Evolutionary conservation across 768 basidiomycete species (phyloP).

Genomic region (Amanita rubescens): DNA sequence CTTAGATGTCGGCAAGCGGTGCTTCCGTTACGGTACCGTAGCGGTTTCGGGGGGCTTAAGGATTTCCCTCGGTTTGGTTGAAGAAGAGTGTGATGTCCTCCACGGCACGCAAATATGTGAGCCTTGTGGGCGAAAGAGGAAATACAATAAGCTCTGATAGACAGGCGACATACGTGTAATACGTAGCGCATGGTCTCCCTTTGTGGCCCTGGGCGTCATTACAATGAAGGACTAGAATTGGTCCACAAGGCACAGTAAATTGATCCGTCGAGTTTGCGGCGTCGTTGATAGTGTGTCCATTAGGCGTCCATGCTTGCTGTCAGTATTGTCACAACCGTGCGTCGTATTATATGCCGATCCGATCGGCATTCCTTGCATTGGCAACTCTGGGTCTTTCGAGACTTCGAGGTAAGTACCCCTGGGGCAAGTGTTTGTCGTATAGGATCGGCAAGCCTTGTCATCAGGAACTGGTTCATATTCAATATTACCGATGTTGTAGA

Average conservation of each 20-base stretch:
- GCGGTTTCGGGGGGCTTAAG: background rate
- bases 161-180: background rate
- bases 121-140: background rate
- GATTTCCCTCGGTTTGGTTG: too few species aligned
- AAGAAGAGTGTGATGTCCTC: background rate
- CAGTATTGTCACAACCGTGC: background rate
- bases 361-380: background rate
- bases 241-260: background rate
- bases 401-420: too few species aligned
- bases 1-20: background rate
- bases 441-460: too few species aligned
- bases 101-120: background rate
- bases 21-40: background rate
- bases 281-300: background rate
- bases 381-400: too few species aligned
- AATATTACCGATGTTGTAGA: too few species aligned
- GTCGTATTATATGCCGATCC: background rate
- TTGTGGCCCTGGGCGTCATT: background rate
- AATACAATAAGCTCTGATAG: background rate
- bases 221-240: background rate
- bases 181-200: background rate
- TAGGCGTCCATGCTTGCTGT: background rate
- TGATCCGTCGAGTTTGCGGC: background rate
- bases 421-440: too few species aligned
- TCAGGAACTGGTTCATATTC: too few species aligned